A percentile compares a stretch with the other conserved stretches of the same genome.
Evolutionary conservation across 176 grass and related monocot species (phyloP).

Genomic region (Eragrostis curvula): DNA sequence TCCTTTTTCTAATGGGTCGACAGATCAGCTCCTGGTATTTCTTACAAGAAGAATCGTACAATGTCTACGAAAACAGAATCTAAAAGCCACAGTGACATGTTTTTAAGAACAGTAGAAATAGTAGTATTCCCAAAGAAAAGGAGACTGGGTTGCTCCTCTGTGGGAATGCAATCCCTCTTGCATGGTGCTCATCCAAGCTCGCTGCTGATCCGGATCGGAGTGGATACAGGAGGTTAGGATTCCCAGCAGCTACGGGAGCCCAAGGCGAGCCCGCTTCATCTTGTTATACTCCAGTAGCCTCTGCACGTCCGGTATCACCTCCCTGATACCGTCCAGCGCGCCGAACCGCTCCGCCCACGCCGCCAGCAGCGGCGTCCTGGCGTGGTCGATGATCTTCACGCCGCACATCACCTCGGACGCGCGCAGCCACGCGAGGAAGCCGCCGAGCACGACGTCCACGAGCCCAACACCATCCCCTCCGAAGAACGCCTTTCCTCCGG

Average conservation of each 20-base stretch:
- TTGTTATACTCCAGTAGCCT: constrained; percentile 22
- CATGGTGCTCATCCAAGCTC: not conserved
- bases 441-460: constrained; percentile 28
- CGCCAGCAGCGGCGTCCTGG: constrained; percentile 25
- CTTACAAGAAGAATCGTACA: too few relatives aligned
- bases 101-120: too few relatives aligned
- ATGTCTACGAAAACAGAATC: too few relatives aligned
- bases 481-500: constrained; percentile 28
- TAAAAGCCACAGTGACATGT: too few relatives aligned
- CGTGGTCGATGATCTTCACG: constrained; percentile 18
- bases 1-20: too few relatives aligned
- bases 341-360: constrained; percentile 36
- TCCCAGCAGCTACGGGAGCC: not conserved
- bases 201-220: not conserved
- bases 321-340: constrained; percentile 30
- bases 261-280: not conserved
- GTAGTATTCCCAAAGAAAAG: too few relatives aligned
- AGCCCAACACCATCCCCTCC: not conserved
- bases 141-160: not conserved
- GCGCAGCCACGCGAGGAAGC: constrained; percentile 36
- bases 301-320: constrained; percentile 12
- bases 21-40: too few relatives aligned
- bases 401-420: constrained; percentile 34
- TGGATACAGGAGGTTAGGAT: not conserved
- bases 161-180: not conserved